Evolutionary conservation across 2,329 filamentous ascomycete genomes (phyloP), one percentile per base, ranked within the genome.

Genomic region (Phialophora chinensis): DNA sequence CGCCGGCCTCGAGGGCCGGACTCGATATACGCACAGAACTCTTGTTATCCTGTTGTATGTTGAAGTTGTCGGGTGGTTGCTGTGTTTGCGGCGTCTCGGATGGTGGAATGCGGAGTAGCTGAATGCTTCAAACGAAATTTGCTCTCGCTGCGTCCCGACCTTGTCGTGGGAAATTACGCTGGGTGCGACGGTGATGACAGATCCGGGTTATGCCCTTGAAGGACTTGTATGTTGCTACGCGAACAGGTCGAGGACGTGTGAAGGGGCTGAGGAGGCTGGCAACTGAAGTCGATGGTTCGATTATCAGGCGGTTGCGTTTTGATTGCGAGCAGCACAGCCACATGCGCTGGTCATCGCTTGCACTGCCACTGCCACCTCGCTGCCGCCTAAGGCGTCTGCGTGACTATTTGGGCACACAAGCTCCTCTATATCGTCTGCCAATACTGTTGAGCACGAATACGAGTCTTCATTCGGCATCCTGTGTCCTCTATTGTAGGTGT

Each of bases 251-350:
- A 14, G 33, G 7, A 17, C 44, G 47, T 14, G 42, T 33, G 50
- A 61, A 53, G 59, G 59, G 59, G 49, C 31, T 42, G 47, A 33
- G 38, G 38, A 8, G 38, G 38, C 38, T 44, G 38, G 38, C 38
- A 29, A n/a, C 47, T 27, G 38, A 42, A 53, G 33, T 61, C 25
- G 31, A 27, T 47, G 17, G 44, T 61, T 61, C 31, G 59, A 54
- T 61, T 54, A 20, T 61, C 59, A 29, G 59, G 59, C 59, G 59
- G 59, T 44, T 61, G 59, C 49, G n/a, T 54, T 44, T 61, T 61
- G 50, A 61, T 61, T 53, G 59, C 59, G 33, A 23, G 35, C 23
- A 7, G 33, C 59, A 54, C 59, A 61, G 59, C 59, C 59, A 61
- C 59, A 53, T n/a, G 59, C 47, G 42, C 49, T 20, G 54, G 31